phyloP scores from a whole-genome alignment of 805 yeast genomes.

The Clavispora vitiphila region DNA sequence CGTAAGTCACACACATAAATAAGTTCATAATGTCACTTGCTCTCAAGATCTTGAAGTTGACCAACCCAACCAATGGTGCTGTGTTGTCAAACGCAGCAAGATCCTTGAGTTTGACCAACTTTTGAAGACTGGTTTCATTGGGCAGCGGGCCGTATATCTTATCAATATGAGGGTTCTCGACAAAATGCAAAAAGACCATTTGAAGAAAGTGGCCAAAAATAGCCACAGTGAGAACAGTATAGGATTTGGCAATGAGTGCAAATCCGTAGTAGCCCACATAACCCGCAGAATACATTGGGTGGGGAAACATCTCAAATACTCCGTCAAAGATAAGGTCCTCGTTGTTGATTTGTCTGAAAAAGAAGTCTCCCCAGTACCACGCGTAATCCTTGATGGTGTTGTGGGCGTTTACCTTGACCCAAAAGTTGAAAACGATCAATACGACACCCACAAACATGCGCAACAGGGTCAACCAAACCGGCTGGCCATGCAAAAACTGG shows the following conservation, averaged over 20 bases:
- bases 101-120: constrained; percentile 44
- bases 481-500: constrained; percentile 38
- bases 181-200: constrained; percentile 65
- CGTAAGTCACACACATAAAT: constrained; percentile 36
- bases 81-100: constrained; percentile 37
- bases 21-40: constrained; percentile 56
- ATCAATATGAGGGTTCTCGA: constrained; percentile 84
- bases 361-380: constrained; percentile 95
- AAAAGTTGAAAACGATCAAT: constrained; percentile 66
- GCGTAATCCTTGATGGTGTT: constrained; percentile 86
- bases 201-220: constrained; percentile 72
- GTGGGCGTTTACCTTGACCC: constrained; percentile 87
- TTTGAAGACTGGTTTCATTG: constrained; percentile 32
- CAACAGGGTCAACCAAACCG: constrained; percentile 38
- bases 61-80: constrained; percentile 54
- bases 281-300: constrained; percentile 89
- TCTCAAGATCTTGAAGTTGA: constrained; percentile 60
- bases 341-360: constrained; percentile 62
- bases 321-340: constrained; percentile 79
- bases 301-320: constrained; percentile 85
- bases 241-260: constrained; percentile 70
- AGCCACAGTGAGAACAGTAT: constrained; percentile 64
- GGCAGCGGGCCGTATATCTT: constrained; percentile 60
- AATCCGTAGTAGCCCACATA: constrained; percentile 84
- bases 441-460: constrained; percentile 56